Evolutionary conservation across 768 basidiomycete species (phyloP).

Genomic region (Boletus pseudo-olivaceus): DNA sequence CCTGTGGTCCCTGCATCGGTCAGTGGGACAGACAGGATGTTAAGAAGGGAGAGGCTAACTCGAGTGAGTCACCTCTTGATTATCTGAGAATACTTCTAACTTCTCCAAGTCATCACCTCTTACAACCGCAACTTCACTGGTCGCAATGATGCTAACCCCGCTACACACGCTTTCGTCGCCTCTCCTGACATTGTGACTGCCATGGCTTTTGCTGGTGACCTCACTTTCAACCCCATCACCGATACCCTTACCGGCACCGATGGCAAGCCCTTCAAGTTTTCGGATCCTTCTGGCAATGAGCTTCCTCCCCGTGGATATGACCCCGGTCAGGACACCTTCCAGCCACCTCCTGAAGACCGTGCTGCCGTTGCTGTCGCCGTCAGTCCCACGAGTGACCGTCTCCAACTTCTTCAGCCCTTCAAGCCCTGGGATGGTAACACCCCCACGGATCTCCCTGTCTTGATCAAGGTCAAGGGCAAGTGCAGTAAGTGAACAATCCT

Average conservation of each 20-base stretch:
- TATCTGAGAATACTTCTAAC: neutral
- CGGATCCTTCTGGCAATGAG: slow-evolving; percentile 85
- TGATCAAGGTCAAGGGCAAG: slow-evolving; percentile 99
- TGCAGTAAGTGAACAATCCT: slow-evolving; percentile 66
- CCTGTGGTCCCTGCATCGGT: slow-evolving; percentile 98
- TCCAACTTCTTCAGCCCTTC: slow-evolving; percentile 90
- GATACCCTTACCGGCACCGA: slow-evolving; percentile 85
- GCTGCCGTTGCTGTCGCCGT: slow-evolving; percentile 83
- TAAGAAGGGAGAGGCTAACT: slow-evolving; percentile 95
- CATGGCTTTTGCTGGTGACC: slow-evolving; percentile 89
- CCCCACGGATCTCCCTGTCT: slow-evolving; percentile 79
- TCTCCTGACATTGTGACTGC: slow-evolving; percentile 96
- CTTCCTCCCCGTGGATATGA: slow-evolving; percentile 96
- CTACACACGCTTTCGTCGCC: slow-evolving; percentile 94
- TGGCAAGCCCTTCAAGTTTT: slow-evolving; percentile 97
- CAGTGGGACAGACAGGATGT: slow-evolving; percentile 99
- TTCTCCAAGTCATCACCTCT: slow-evolving; percentile 80
- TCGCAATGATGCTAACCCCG: slow-evolving; percentile 98
- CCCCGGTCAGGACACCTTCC: slow-evolving; percentile 96
- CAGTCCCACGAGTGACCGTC: slow-evolving; percentile 79
- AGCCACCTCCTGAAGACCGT: slow-evolving; percentile 86
- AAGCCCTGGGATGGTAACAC: slow-evolving; percentile 91
- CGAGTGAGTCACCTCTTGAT: slow-evolving; percentile 56
- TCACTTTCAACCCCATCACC: slow-evolving; percentile 95
- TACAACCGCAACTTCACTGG: slow-evolving; percentile 99